Percentiles rank a stretch among this genome's conserved stretches.
Conservation (phyloP, 1,139 yeast species). For the Wickerhamomyces sp. region DNA sequence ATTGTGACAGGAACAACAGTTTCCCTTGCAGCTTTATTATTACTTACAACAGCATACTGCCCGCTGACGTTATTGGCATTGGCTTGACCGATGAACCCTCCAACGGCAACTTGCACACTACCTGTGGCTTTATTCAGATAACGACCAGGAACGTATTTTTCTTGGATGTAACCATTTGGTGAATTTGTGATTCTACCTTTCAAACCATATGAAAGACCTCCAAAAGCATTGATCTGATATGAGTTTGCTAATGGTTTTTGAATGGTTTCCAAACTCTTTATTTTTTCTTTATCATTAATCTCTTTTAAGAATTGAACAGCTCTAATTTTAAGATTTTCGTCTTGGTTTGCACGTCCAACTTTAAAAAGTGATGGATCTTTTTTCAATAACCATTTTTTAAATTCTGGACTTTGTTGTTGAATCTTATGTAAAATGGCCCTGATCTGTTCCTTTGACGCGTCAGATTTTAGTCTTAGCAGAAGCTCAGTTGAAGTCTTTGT, state of each 20-base stretch:
- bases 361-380: constrained; percentile 32
- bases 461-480: constrained; percentile 2
- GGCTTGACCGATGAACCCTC: constrained; percentile 59
- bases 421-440: constrained; percentile 22
- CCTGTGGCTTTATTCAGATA: constrained; percentile 37
- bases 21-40: constrained; percentile 18
- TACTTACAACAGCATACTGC: constrained; percentile 11
- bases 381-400: constrained; percentile 34
- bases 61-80: constrained; percentile 4
- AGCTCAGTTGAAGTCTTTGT: constrained; percentile 2
- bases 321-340: constrained; percentile 29
- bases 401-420: constrained; percentile 30
- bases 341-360: constrained; percentile 9
- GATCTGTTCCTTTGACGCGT: constrained; percentile 6
- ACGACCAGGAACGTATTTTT: constrained; percentile 68
- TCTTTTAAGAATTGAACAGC: constrained; percentile 33
- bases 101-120: constrained; percentile 54
- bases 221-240: constrained; percentile 52
- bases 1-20: constrained; percentile 18
- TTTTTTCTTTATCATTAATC: constrained; percentile 20
- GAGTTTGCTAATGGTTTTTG: constrained; percentile 8
- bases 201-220: constrained; percentile 66
- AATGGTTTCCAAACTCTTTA: constrained; percentile 18
- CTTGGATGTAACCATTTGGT: constrained; percentile 66
- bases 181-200: constrained; percentile 69